phyloP scores from a whole-genome alignment of 768 basidiomycete genomes.

The Strobilomyces confusus region DNA sequence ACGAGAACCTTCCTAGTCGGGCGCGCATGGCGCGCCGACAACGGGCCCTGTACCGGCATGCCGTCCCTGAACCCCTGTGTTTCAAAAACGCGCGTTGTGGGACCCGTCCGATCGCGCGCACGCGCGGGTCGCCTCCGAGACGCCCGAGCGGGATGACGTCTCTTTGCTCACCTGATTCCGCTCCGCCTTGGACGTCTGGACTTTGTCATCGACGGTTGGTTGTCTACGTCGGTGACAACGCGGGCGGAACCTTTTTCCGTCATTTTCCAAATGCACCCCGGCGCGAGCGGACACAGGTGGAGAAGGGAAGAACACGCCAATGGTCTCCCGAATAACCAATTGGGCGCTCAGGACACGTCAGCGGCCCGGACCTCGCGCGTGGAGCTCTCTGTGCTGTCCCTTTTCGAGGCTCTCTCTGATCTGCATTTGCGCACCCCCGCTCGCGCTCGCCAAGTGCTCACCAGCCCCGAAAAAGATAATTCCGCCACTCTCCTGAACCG shows the following conservation, averaged over 20 bases:
- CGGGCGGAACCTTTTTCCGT: slow-evolving; percentile 6
- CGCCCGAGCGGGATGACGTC: background rate
- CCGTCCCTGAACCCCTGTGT: slow-evolving; percentile 9
- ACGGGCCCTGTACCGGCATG: background rate
- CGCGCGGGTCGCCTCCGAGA: background rate
- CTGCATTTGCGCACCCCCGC: slow-evolving; percentile 1
- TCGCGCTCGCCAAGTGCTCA: background rate
- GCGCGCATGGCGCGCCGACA: background rate
- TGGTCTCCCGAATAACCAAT: slow-evolving; percentile 16
- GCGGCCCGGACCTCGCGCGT: background rate
- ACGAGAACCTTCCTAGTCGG: background rate
- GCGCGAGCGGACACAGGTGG: background rate
- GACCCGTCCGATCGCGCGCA: background rate
- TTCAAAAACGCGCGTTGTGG: slow-evolving; percentile 2
- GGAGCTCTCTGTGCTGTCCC: background rate
- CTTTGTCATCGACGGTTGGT: background rate
- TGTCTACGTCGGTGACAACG: slow-evolving; percentile 2
- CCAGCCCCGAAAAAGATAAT: slow-evolving; percentile 5
- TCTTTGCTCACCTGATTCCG: slow-evolving; percentile 1
- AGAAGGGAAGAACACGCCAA: background rate
- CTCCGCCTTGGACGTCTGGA: background rate
- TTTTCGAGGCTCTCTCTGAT: background rate
- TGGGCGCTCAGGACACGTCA: background rate
- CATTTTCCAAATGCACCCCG: background rate
- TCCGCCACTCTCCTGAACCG: slow-evolving; percentile 7